A percentile compares a stretch with the other conserved stretches of the same genome.
Conservation (phyloP, 129 eudicot species). For the Silybum marianum region DNA sequence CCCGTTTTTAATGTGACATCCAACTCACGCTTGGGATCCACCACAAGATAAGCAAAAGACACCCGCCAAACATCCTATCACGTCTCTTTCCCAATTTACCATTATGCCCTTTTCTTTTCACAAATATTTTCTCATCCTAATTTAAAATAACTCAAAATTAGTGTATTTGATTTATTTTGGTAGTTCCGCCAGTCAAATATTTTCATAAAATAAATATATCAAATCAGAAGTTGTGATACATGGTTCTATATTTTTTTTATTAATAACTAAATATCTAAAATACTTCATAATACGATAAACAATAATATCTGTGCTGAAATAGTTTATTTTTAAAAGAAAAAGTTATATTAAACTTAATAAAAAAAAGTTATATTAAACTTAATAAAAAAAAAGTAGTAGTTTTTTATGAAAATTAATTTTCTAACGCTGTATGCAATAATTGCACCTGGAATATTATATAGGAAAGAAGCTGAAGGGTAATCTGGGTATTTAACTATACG, state of each 20-base stretch:
- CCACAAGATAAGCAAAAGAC: constrained; percentile 31
- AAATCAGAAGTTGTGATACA: not conserved
- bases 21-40: constrained; percentile 29
- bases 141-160: too few species aligned
- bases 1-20: constrained; percentile 9
- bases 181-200: not conserved
- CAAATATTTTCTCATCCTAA: not conserved
- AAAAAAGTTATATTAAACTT: too few species aligned
- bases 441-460: not conserved
- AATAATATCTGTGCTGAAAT: too few species aligned
- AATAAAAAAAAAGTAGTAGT: too few species aligned
- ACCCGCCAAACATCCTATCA: constrained; percentile 19
- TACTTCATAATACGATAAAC: not conserved
- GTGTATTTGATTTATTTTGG: too few species aligned
- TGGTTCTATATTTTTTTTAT: not conserved
- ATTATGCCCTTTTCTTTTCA: not conserved
- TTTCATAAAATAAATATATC: too few species aligned
- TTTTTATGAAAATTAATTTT: too few species aligned
- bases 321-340: too few species aligned
- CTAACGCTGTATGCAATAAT: not conserved
- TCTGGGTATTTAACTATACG: not conserved
- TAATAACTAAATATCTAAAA: too few species aligned
- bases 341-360: too few species aligned
- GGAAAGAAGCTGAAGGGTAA: not conserved
- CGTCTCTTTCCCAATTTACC: not conserved